phyloP scores from a whole-genome alignment of 1,284 basidiomycete species.

The Retiboletus fuscus region DNA sequence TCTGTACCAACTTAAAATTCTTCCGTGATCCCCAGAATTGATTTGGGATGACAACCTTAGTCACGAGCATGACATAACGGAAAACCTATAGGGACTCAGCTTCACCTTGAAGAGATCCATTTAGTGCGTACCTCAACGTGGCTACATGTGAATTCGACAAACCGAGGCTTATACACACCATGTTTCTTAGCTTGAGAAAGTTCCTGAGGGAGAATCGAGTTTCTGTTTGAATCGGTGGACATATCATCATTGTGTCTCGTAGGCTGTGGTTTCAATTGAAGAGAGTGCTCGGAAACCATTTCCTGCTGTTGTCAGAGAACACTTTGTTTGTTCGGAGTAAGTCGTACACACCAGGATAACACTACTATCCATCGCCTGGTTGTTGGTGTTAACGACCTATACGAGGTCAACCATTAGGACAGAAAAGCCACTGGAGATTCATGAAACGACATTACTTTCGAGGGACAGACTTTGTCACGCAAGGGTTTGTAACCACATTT shows the following conservation, averaged over 20 bases:
- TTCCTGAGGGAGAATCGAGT: slow-evolving; percentile 56
- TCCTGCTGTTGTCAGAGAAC: slow-evolving; percentile 58
- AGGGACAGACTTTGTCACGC: slow-evolving; percentile 76
- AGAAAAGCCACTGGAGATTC: slow-evolving; percentile 1
- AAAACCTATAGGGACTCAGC: slow-evolving; percentile 66
- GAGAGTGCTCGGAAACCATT: slow-evolving; percentile 77
- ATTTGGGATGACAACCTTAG: slow-evolving; percentile 79
- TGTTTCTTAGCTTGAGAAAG: slow-evolving; percentile 61
- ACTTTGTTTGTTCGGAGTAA: background rate
- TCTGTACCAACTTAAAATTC: slow-evolving; percentile 75
- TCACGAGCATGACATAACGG: slow-evolving; percentile 72
- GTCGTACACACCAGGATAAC: slow-evolving; percentile 65
- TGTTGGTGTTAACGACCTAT: slow-evolving; percentile 48
- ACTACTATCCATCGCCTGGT: slow-evolving; percentile 60
- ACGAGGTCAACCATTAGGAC: slow-evolving; percentile 12
- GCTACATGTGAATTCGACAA: slow-evolving; percentile 80
- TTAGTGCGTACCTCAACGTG: slow-evolving; percentile 63
- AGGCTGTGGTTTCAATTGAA: slow-evolving; percentile 65
- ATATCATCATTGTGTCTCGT: slow-evolving; percentile 48
- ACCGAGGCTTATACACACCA: slow-evolving; percentile 74
- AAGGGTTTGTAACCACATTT: slow-evolving; percentile 79
- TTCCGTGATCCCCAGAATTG: slow-evolving; percentile 81
- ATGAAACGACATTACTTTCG: slow-evolving; percentile 64
- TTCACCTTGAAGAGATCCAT: background rate
- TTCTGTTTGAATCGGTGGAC: slow-evolving; percentile 62